A percentile compares a stretch with the other conserved stretches of the same genome.
These are phyloP conservation scores for Erythrobasidium yunnanense DNA, from an alignment of 768 basidiomycete genomes.

Conservation along the genomic window DNA sequence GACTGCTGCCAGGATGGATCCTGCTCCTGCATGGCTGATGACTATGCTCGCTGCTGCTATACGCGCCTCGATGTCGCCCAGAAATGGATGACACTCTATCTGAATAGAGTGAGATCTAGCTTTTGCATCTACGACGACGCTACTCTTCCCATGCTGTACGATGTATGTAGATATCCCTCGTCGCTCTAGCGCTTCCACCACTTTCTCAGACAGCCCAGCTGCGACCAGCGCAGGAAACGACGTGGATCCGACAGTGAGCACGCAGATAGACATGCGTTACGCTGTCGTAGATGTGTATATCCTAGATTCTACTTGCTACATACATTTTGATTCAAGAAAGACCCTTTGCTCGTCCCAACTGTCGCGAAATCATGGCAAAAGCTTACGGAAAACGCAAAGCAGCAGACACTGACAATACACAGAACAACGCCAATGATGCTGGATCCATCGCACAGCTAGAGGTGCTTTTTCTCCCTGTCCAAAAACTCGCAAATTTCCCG, in stretches of 20 bases:
- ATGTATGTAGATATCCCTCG: slow-evolving; percentile 10
- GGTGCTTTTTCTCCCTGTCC: background rate
- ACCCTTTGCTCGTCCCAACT: no score
- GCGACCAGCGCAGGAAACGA: slow-evolving; percentile 31
- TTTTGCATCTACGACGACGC: background rate
- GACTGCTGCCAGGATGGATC: slow-evolving; percentile 82
- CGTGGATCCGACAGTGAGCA: slow-evolving; percentile 36
- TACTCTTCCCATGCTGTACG: slow-evolving; percentile 30
- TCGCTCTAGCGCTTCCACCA: slow-evolving; percentile 25
- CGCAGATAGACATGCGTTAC: no score
- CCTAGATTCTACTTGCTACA: background rate
- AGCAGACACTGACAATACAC: no score
- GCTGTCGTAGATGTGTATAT: slow-evolving; percentile 25
- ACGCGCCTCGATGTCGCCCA: slow-evolving; percentile 57
- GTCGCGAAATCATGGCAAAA: slow-evolving; percentile 5
- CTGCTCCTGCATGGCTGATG: slow-evolving; percentile 91
- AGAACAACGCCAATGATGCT: no score
- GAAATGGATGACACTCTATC: slow-evolving; percentile 64
- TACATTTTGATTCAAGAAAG: background rate
- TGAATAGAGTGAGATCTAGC: slow-evolving; percentile 23
- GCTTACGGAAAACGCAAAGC: background rate
- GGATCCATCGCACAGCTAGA: slow-evolving; percentile 28
- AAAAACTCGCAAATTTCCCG: background rate
- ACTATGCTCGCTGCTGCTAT: slow-evolving; percentile 62
- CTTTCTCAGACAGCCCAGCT: slow-evolving; percentile 9